Base-by-base conservation (phyloP, 2,329 filamentous ascomycete genomes). In the Zasmidium citrigriseum region DNA sequence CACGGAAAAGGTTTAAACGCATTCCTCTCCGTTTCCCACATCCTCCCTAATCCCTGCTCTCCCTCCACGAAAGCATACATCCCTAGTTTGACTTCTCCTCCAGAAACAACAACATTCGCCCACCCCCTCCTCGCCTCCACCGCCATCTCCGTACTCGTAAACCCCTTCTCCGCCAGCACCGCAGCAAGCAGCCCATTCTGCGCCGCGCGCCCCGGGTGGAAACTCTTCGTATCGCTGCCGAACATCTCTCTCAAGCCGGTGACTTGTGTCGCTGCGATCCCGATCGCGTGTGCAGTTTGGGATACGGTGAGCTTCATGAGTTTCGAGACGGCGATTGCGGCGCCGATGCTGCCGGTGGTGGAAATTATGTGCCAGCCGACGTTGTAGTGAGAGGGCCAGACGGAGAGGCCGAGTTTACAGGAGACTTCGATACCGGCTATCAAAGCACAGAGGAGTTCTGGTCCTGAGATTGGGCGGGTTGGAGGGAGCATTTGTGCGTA, bases 1-100 rank as follows among this genome's bases (percentile, higher is more conserved):
- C 82, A 84, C 0, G 82, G 82, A 59, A 81, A 85, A 0, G 82
- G 82, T 66, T 85, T 84, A 71, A 84, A 84, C 1, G 79, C 77
- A 60, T 84, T 84, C 61, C 76, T 76, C 64, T 78, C 72, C 9
- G 81, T 78, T 71, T 84, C 81, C 82, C 82, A 84, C n/a, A 62
- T 65, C 34, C 63, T 57, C 1, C 72, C 70, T 12, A 78, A 61
- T 18, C 57, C 56, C 41, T 61, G 46, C 18, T 44, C 21, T n/a
- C 54, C 53, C 1, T 65, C 73, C 34, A 80, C 65, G 58, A 76
- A 72, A 38, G 70, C 72, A 5, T 76, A 71, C 18, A 78, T 70
- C 34, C 73, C 71, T 27, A 80, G 75, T 2, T 55, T 76, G 9
- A 27, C 41, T 25, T 46, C 46, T 69, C 34, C 74, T 70, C 59